Conservation (phyloP, 345 rosid species). For the Eucalyptus decipiens region DNA sequence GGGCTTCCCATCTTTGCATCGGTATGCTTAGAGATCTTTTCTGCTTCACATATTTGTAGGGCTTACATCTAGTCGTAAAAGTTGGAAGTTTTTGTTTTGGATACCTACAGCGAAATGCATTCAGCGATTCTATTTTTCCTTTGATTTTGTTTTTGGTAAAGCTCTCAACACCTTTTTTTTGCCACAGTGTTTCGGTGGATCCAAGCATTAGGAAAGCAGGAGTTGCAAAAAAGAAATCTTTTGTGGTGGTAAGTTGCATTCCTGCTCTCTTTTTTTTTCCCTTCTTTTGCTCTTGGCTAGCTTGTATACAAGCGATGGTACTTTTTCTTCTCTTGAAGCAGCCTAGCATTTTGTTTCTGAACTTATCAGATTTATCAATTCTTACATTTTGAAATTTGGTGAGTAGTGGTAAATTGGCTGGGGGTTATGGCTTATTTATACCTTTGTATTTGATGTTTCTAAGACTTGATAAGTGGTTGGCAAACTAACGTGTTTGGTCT, state of each 20-base stretch:
- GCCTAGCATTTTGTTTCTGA: background rate
- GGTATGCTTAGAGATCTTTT: slow-evolving; percentile 7
- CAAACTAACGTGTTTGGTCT: background rate
- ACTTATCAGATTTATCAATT: background rate
- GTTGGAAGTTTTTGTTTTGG: background rate
- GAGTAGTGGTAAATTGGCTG: background rate
- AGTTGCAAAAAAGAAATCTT: background rate
- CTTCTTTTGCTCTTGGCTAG: background rate
- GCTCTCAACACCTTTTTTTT: background rate
- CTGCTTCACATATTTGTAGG: background rate
- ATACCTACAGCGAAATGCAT: background rate
- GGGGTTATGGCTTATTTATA: background rate
- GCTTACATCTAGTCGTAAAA: background rate
- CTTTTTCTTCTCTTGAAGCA: background rate
- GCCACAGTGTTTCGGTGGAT: background rate
- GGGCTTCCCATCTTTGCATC: background rate
- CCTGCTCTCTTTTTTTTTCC: background rate
- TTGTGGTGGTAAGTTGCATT: background rate
- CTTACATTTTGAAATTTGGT: background rate
- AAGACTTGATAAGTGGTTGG: background rate
- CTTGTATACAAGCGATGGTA: background rate
- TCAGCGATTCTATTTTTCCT: background rate
- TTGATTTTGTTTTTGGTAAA: background rate
- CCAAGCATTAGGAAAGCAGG: background rate
- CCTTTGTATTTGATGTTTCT: background rate